A percentile compares a stretch with the other conserved stretches of the same genome.
phyloP scores from a whole-genome alignment of 2,329 filamentous ascomycete genomes.

The Penicillium frequentans region DNA sequence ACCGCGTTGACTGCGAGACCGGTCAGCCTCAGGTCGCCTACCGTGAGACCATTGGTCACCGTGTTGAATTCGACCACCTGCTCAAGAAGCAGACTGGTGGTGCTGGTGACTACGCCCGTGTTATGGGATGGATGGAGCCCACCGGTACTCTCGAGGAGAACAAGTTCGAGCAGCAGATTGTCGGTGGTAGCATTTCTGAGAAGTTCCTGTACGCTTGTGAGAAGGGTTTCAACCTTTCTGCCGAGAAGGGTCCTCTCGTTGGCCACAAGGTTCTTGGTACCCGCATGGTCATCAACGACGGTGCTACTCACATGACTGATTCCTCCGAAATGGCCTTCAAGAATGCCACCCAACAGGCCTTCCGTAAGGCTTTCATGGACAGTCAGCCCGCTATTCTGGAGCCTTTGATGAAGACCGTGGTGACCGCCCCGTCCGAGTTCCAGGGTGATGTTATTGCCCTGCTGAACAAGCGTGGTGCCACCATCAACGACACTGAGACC shows the following conservation, averaged over 20 bases:
- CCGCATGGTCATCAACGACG: slow-evolving; percentile 90
- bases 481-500: slow-evolving; percentile 93
- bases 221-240: slow-evolving; percentile 86
- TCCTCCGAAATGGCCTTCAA: slow-evolving; percentile 97
- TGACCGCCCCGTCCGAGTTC: slow-evolving; percentile 95
- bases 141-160: slow-evolving; percentile 69
- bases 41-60: slow-evolving; percentile 83
- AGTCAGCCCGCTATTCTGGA: slow-evolving; percentile 84
- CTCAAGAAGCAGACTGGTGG: slow-evolving; percentile 95
- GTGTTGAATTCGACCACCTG: slow-evolving; percentile 84
- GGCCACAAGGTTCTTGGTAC: slow-evolving; percentile 91
- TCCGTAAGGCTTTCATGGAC: slow-evolving; percentile 86
- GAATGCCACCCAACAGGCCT: slow-evolving; percentile 90
- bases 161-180: slow-evolving; percentile 81
- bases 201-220: slow-evolving; percentile 94
- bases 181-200: slow-evolving; percentile 88
- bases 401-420: slow-evolving; percentile 96
- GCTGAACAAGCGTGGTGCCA: slow-evolving; percentile 93
- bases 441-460: slow-evolving; percentile 93
- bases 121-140: slow-evolving; percentile 89
- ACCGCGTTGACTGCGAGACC: slow-evolving; percentile 93
- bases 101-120: slow-evolving; percentile 91
- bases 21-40: slow-evolving; percentile 96
- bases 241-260: slow-evolving; percentile 83
- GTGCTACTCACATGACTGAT: slow-evolving; percentile 95